phyloP scores from a whole-genome alignment of 148 eudicot genomes.

The Rheum nobile region DNA sequence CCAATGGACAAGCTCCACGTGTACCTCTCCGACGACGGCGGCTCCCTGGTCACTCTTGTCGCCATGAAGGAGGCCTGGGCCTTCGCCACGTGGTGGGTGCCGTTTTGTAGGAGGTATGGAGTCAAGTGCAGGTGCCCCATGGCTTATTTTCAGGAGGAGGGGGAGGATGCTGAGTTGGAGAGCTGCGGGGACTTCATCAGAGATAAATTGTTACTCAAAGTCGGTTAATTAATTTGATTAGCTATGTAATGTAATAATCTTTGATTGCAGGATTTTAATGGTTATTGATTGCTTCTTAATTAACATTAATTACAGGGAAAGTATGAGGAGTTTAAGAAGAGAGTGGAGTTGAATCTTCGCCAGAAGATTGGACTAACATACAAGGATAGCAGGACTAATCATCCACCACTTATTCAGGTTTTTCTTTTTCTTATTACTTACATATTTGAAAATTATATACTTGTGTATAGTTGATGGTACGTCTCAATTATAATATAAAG shows the following conservation, averaged over 20 bases:
- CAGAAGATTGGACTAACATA: background rate
- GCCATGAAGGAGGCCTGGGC: constrained; percentile 37
- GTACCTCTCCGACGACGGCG: constrained; percentile 50
- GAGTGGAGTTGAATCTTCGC: constrained; percentile 5
- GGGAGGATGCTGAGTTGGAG: background rate
- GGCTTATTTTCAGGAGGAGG: constrained; percentile 24
- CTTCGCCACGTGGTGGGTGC: constrained; percentile 46
- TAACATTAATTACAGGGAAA: constrained; percentile 8
- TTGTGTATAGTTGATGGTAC: no score
- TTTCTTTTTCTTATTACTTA: background rate
- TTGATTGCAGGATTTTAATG: no score
- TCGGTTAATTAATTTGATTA: background rate
- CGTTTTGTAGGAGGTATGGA: constrained; percentile 32
- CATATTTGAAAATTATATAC: no score
- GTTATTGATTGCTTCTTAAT: background rate
- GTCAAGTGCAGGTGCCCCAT: constrained; percentile 40
- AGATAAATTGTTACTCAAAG: background rate
- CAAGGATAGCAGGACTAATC: constrained; percentile 8
- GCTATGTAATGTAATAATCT: no score
- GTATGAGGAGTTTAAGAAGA: constrained; percentile 10
- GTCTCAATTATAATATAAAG: no score
- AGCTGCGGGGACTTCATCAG: background rate
- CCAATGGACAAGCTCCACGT: constrained; percentile 34
- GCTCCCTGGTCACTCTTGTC: constrained; percentile 24
- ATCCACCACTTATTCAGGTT: background rate